Evolutionary conservation across 2,329 filamentous ascomycete genomes (phyloP).

Genomic region (Ascocoryne sarcoides): DNA sequence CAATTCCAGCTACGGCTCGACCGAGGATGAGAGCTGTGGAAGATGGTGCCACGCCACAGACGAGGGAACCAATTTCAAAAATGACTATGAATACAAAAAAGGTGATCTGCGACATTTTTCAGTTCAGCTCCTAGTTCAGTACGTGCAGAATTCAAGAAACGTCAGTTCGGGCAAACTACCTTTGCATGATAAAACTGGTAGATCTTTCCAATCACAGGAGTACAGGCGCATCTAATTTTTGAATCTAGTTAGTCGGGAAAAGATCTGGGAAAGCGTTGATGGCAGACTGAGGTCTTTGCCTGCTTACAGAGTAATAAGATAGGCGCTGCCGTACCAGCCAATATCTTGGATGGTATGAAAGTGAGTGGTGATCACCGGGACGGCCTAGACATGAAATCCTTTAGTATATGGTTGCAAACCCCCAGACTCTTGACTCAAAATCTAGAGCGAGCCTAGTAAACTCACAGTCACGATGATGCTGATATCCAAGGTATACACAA

Average conservation of each 20-base stretch:
- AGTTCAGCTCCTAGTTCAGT: constrained; percentile 10
- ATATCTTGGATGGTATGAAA: constrained; percentile 3
- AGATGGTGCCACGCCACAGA: constrained; percentile 27
- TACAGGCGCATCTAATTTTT: too few species aligned
- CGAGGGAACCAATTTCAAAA: constrained; percentile 29
- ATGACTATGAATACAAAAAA: constrained; percentile 22
- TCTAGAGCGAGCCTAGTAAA: too few species aligned
- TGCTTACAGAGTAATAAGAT: background rate
- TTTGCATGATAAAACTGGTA: constrained; percentile 1
- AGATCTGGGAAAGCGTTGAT: too few species aligned
- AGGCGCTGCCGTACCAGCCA: background rate
- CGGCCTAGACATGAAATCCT: too few species aligned
- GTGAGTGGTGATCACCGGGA: constrained; percentile 5
- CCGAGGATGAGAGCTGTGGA: constrained; percentile 26
- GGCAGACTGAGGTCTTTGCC: too few species aligned
- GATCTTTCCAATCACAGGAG: background rate
- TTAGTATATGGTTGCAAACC: too few species aligned
- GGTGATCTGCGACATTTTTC: constrained; percentile 7
- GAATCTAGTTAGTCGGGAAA: too few species aligned
- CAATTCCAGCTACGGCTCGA: constrained; percentile 26
- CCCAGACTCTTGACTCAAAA: too few species aligned
- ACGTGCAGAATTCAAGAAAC: constrained; percentile 14
- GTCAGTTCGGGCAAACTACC: constrained; percentile 7
- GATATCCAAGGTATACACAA: constrained; percentile 7
- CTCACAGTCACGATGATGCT: constrained; percentile 9